Percentiles rank a stretch among this genome's conserved stretches.
phyloP scores from a whole-genome alignment of 2,329 filamentous ascomycete species.

The Epicoccum nigrum region DNA sequence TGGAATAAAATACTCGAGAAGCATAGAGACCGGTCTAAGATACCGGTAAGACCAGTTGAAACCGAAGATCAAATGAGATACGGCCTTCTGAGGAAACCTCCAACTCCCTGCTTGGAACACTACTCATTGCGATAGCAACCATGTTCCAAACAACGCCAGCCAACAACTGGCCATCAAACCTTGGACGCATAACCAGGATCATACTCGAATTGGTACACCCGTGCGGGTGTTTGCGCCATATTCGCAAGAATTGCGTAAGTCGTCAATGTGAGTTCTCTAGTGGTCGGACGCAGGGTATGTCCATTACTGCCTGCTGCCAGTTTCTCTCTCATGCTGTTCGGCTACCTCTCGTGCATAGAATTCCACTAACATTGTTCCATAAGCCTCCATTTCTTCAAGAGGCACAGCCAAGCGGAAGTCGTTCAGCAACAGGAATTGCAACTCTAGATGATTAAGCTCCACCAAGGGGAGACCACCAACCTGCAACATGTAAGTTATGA shows the following conservation, averaged over 20 bases:
- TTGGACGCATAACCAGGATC: not conserved
- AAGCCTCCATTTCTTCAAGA: slow-evolving; percentile 94
- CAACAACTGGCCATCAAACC: not conserved
- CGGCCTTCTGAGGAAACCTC: slow-evolving; percentile 13
- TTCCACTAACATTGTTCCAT: slow-evolving; percentile 97
- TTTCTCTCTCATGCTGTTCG: slow-evolving; percentile 57
- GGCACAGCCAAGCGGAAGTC: slow-evolving; percentile 93
- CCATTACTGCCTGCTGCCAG: slow-evolving; percentile 14
- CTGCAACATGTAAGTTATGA: slow-evolving; percentile 56
- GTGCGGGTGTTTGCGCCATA: not conserved
- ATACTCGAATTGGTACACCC: not conserved
- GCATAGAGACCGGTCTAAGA: not conserved
- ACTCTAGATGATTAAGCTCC: slow-evolving; percentile 93
- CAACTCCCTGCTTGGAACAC: not conserved
- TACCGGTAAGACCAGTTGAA: slow-evolving; percentile 3
- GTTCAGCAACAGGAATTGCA: slow-evolving; percentile 94
- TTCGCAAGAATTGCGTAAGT: not conserved
- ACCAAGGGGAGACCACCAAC: slow-evolving; percentile 90
- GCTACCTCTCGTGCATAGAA: slow-evolving; percentile 95
- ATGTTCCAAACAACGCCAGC: not conserved
- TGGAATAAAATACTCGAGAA: too few relatives aligned
- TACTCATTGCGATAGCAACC: too few relatives aligned
- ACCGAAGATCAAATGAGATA: slow-evolving; percentile 9
- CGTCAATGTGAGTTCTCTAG: not conserved
- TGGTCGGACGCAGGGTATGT: not conserved